Evolutionary conservation across 2,329 filamentous ascomycete species (phyloP), one percentile per base, ranked within the genome.

Genomic region (Massarina eburnea): DNA sequence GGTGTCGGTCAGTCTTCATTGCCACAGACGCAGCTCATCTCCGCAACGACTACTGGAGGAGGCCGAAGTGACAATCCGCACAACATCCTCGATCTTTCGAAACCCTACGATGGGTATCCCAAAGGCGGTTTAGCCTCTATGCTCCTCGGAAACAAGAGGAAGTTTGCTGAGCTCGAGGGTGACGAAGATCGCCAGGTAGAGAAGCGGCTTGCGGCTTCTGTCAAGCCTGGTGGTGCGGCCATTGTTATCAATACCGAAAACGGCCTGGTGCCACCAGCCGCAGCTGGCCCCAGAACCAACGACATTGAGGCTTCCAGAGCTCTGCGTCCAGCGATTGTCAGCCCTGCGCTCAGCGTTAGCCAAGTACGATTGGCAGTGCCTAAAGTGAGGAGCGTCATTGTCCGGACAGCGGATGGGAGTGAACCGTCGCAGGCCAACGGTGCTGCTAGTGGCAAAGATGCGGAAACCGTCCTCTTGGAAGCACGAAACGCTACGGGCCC

Each of bases 141-240:
- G 74, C 75, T 99, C 1, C 80, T 97, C 17, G 94, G 94, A 0
- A 99, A 96, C 67, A 99, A 97, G 73, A 81, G 94, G 20, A 96
- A 94, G 62, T 84, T 87, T 38, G 80, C 83, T 14, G 80, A 81
- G 5, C 72, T 87, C 4, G 89, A 95, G 46, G 84, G 80, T 1
- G 89, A 92, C 24, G 90, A 94, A 15, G 88, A 91, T 39, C 77
- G 74, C 32, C 72, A 77, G 32, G 70, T 78, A 6, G 80, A 79
- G 63, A 85, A 85, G 64, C 76, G 82, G 43, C 73, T 87, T 26
- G 75, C 79, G 9, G 67, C 77, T 18, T 76, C 81, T 14, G 80
- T 81, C 39, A 75, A 82, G 35, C 82, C 83, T 42, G 89, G 89
- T 0, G 85, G 87, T 14, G 82, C 83, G 7, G 80, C 88, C 1